A percentile compares a stretch with the other conserved stretches of the same genome.
Conservation (phyloP, 306 rosid genomes). For the Sphenostylis stenocarpa region DNA sequence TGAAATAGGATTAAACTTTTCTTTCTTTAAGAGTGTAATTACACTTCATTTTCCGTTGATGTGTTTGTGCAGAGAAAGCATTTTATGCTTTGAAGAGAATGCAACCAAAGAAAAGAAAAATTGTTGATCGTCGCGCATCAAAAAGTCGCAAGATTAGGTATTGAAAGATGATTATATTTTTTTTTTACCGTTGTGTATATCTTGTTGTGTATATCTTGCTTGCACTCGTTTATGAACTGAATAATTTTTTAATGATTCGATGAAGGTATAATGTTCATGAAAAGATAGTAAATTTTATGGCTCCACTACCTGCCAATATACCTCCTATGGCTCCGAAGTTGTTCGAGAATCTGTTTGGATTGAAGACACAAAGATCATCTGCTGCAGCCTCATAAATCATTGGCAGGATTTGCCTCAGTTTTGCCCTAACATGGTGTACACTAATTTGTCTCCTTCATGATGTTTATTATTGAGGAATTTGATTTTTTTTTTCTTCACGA, state of each 20-base stretch:
- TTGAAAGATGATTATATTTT: not conserved
- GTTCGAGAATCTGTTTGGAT: constrained; percentile 70
- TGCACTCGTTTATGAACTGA: not conserved
- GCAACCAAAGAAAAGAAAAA: constrained; percentile 84
- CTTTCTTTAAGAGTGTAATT: not conserved
- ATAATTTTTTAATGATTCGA: not conserved
- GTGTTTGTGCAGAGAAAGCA: constrained; percentile 54
- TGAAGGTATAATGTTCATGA: constrained; percentile 85
- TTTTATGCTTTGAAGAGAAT: constrained; percentile 61
- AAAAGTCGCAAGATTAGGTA: constrained; percentile 96
- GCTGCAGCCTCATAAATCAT: constrained; percentile 32
- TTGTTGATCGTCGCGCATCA: constrained; percentile 86
- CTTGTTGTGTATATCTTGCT: not conserved
- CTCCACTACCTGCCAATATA: constrained; percentile 53
- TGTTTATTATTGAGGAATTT: constrained; percentile 22
- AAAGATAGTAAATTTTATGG: constrained; percentile 82
- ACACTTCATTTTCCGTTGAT: constrained; percentile 21
- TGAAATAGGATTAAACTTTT: not conserved
- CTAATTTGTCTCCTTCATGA: constrained; percentile 7
- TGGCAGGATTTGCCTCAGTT: constrained; percentile 7
- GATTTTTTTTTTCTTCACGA: not conserved
- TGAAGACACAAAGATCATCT: constrained; percentile 50
- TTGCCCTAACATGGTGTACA: constrained; percentile 21
- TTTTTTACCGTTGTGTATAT: not conserved
- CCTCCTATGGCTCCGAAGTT: constrained; percentile 64